Evolutionary conservation across 352 stramenopile genomes (phyloP).

Genomic region (Phytopythium boreale): DNA sequence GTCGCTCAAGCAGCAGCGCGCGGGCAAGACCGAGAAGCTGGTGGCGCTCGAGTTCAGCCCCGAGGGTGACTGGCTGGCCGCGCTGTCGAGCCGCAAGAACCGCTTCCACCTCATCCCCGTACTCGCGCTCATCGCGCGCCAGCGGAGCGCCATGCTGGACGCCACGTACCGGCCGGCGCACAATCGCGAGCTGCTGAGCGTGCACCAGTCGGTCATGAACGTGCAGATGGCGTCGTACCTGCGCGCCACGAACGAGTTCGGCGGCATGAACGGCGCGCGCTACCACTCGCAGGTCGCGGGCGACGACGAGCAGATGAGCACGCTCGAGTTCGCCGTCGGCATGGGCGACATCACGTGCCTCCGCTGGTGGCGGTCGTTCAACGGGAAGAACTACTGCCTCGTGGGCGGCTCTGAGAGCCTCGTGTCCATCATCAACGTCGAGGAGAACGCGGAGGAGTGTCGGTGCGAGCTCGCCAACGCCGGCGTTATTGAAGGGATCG

Average conservation of each 20-base stretch:
- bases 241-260: conserved; percentile 72
- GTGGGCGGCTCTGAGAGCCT: conserved; percentile 72
- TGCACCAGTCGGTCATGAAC: conserved; percentile 68
- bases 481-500: conserved; percentile 65
- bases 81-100: conserved; percentile 71
- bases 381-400: conserved; percentile 82
- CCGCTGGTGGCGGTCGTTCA: conserved; percentile 80
- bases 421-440: conserved; percentile 85
- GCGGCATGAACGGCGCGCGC: conserved; percentile 72
- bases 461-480: conserved; percentile 71
- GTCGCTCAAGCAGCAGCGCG: conserved; percentile 59
- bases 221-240: conserved; percentile 85
- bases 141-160: conserved; percentile 58
- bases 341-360: conserved; percentile 68
- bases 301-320: conserved; percentile 84
- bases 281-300: conserved; percentile 82
- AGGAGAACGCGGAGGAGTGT: conserved; percentile 83
- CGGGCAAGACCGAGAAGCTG: conserved; percentile 47
- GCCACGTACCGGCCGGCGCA: conserved; percentile 45
- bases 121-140: conserved; percentile 45
- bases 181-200: conserved; percentile 70
- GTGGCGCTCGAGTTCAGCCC: conserved; percentile 73
- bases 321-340: conserved; percentile 69
- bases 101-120: conserved; percentile 76
- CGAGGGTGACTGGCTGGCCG: conserved; percentile 85